Base-by-base conservation (phyloP, 108 stramenopile species). In the Cylindrotheca closterium region DNA sequence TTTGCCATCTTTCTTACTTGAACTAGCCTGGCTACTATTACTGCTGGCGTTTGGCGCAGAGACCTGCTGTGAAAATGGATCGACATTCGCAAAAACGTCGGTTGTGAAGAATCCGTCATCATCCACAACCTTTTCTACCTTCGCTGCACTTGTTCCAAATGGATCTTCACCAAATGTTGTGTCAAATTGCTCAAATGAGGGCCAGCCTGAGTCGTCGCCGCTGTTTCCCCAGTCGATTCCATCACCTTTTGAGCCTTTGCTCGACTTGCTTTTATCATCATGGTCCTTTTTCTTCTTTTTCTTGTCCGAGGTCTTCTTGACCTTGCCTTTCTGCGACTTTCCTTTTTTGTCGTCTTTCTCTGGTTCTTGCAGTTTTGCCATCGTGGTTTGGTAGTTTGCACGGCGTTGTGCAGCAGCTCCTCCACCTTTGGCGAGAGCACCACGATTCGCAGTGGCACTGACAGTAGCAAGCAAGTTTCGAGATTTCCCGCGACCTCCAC, bases 391-490 rank as follows among this genome's bases (percentile, higher is more conserved):
- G 58, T 82, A 74, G 57, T 66, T 74, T 48, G 73, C 67, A 22
- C 72, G 81, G 30, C 81, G 63, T 37, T 70, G 65, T 15, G 76
- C 77, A 2, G 81, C 81, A 17, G 81, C 81, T 12, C 81, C 81
- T 4, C 81, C 76, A 1, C 70, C 47, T 32, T 60, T 55, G 21
- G 73, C 57, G 56, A 62, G 55, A 4, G 65, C 46, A 49, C 73
- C 59, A 25, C 66, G 55, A 32, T 30, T 21, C 2, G 67, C 18
- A 23, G 65, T 34, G 7, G 27, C 18, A 15, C 61, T 49, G 21
- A 70, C 67, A 51, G 52, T 45, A 33, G 56, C 47, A 12, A 81
- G 65, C 63, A 81, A 48, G 51, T 81, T 76, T 61, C 68, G 75
- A 10, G 31, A 31, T 51, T 81, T 81, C 1, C 50, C 71, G 2